Evolutionary conservation across 768 basidiomycete species (phyloP), one percentile per base, ranked within the genome.

Genomic region (Phanerodontia chrysosporium): DNA sequence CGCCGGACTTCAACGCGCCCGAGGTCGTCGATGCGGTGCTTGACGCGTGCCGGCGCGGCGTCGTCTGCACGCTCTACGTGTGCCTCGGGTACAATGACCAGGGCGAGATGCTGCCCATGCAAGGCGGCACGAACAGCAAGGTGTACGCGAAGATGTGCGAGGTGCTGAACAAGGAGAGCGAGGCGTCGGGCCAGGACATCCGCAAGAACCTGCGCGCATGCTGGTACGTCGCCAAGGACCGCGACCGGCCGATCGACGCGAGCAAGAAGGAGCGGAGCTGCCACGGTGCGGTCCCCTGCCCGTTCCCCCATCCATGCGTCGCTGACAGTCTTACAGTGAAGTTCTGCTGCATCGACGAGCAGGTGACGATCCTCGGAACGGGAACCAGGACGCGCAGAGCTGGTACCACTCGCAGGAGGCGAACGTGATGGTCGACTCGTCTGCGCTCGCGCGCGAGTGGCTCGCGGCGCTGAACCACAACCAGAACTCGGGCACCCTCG

Each of bases 361-460:
- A 78, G 62, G 80, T 88, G 46, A 82, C 80, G 14, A 88, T 90
- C 59, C 75, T 79, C 21, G 88, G 9, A 89, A 84, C 63, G 87
- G 87, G 25, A 89, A 88, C 69, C 86, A 87, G 67, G 82, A 85
- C 59, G 80, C 83, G 7, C 87, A 89, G 65, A 81, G 79, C 4
- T 89, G 86, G 86, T 87, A 78, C 74, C 88, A 90, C 69, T 83
- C 82, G 45, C 83, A 86, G 60, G 88, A 90, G 64, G 76, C 83
- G 63, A 89, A 90, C 72, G 64, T 82, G 58, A 75, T 84, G 71
- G 69, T 83, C 58, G 81, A 84, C 72, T 76, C 73, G 10, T 69
- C 72, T 35, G 68, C 77, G 61, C 71, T 83, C 64, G 75, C 78
- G 55, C 48, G 64, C 24, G 78, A 80, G 59, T 80, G 81, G 80